phyloP scores from a whole-genome alignment of 306 rosid genomes.

The Acacia acuminata region DNA sequence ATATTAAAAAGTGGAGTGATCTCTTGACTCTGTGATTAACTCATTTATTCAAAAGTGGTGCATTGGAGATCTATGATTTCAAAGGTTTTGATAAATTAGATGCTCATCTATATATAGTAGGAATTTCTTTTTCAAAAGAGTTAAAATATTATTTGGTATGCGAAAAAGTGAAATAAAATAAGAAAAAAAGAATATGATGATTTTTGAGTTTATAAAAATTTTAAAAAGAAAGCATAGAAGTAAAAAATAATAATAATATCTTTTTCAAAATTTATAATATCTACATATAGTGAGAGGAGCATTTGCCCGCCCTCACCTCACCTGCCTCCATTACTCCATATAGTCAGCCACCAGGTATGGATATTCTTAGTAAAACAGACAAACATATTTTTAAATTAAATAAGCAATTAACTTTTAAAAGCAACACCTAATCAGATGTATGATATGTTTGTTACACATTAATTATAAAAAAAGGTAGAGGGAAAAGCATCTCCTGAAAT shows the following conservation, averaged over 20 bases:
- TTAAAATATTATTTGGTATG: no score
- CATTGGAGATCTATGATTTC: not conserved
- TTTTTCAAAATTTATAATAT: not conserved
- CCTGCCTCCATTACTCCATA: not conserved
- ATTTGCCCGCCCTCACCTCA: not conserved
- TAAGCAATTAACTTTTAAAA: no score
- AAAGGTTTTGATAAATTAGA: not conserved
- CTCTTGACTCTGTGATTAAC: no score
- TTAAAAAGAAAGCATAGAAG: not conserved
- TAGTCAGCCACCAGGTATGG: no score
- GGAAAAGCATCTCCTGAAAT: not conserved
- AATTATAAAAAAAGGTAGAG: not conserved
- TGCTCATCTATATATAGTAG: not conserved
- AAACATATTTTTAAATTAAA: no score
- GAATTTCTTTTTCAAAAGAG: no score
- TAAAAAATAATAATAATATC: not conserved
- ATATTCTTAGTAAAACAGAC: no score
- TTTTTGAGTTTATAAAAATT: not conserved
- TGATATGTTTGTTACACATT: no score
- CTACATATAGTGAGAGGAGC: not conserved
- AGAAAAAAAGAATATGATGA: not conserved
- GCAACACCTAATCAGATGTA: no score
- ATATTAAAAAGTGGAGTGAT: no score
- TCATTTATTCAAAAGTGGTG: no score
- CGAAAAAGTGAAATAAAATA: not conserved